Evolutionary conservation across 495 filamentous ascomycete species (phyloP), one percentile per base, ranked within the genome.

Genomic region (Aspergillus hancockii): DNA sequence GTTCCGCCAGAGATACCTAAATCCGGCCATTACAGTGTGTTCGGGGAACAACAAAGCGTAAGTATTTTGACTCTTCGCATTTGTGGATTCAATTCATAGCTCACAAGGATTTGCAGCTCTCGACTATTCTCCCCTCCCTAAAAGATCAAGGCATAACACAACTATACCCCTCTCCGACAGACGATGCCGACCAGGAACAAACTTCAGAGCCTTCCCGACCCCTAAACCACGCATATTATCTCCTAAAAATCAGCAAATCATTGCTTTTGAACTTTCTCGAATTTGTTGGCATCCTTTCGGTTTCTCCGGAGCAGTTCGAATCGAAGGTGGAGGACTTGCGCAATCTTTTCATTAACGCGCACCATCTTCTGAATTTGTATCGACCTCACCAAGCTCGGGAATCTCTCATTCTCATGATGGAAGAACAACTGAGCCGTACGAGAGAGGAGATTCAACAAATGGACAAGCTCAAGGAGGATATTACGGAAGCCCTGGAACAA

Each of bases 311-410:
- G 19, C 72, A 76, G 46, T 83, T 79, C 49, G 72, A 79, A 21
- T 79, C 86, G 18, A 93, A 93, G 66, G 79, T 92, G 28, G 74
- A 83, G 3, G 86, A 96, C 64, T 63, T 98, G n/a, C 80, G 85
- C 63, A 89, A 85, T 23, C 64, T 97, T 4, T 87, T 93, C 57
- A 85, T 91, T 65, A 97, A 98, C 72, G 88, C 92, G 54, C 91
- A 97, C 70, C 89, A 92, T 61, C 81, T 93, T 19, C 82, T 97
- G 50, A 98, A 98, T 70, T 87, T 94, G 58, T 98, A 97, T 71
- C 87, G 94, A 22, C 95, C 94, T 3, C 94, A 98, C 71, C 95
- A 98, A 72, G 92, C 93, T 23, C 78, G 94, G 38, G 95, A 98
- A 74, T 92, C 87, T 30, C 77, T 98, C 45, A 95, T 97, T 25